Evolutionary conservation across 2,329 filamentous ascomycete genomes (phyloP).

Genomic region (Penicillium sp.): DNA sequence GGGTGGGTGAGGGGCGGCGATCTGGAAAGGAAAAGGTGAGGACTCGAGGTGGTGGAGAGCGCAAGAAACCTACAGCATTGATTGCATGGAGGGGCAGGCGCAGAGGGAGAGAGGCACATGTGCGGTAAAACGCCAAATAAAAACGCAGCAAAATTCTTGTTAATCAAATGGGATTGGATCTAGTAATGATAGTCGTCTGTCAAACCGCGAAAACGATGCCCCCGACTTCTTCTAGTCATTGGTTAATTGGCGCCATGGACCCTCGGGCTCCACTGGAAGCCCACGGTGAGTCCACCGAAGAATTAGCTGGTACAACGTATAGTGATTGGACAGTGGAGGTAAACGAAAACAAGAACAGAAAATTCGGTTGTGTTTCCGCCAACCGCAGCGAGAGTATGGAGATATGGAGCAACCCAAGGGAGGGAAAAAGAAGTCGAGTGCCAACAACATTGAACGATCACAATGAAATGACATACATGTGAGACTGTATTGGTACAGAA

Average conservation of each 20-base stretch:
- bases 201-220: not conserved
- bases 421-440: too few relatives aligned
- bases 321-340: not conserved
- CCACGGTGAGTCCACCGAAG: not conserved
- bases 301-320: not conserved
- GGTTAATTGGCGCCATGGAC: not conserved
- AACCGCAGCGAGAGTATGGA: not conserved
- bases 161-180: not conserved
- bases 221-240: not conserved
- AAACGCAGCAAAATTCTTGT: not conserved
- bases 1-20: slow-evolving; percentile 4
- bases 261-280: not conserved
- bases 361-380: not conserved
- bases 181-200: slow-evolving; percentile 2
- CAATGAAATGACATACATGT: too few relatives aligned
- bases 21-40: slow-evolving; percentile 4
- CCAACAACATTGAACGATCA: too few relatives aligned
- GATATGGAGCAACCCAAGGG: not conserved
- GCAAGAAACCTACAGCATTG: not conserved
- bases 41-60: not conserved
- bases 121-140: not conserved
- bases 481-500: too few relatives aligned
- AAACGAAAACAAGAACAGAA: too few relatives aligned
- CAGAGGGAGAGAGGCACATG: slow-evolving; percentile 1
- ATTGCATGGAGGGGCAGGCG: slow-evolving; percentile 5